A percentile compares a stretch with the other conserved stretches of the same genome.
Conservation (phyloP, 2,329 filamentous ascomycete species). For the Meredithiella fracta region DNA sequence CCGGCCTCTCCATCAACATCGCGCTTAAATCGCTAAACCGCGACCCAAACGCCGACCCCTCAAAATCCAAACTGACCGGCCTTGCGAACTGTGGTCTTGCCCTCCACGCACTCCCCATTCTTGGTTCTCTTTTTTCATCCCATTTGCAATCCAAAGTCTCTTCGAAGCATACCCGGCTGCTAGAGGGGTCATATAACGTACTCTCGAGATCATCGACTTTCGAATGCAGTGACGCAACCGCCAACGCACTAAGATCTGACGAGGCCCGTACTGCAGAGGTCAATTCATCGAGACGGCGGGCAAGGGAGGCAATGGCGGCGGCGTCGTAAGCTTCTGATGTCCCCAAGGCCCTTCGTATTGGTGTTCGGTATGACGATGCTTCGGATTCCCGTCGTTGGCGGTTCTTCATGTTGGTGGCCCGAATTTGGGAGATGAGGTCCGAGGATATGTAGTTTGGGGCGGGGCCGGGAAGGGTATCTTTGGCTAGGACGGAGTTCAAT, state of each 20-base stretch:
- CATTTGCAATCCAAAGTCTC: constrained; percentile 8
- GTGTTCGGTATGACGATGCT: constrained; percentile 4
- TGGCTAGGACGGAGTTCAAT: not conserved
- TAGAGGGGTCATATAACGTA: constrained; percentile 9
- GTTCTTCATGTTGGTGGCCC: constrained; percentile 1
- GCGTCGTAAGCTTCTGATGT: constrained; percentile 14
- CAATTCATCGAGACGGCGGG: constrained; percentile 12
- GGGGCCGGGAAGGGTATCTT: not conserved
- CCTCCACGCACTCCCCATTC: not conserved
- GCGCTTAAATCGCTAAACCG: constrained; percentile 11
- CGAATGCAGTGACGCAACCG: constrained; percentile 10
- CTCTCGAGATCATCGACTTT: constrained; percentile 11
- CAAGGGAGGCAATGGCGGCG: constrained; percentile 11
- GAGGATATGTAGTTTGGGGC: not conserved
- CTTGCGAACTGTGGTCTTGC: constrained; percentile 9
- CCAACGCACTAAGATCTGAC: constrained; percentile 10
- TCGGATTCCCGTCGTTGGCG: constrained; percentile 9
- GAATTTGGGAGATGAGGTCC: constrained; percentile 4
- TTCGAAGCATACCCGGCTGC: constrained; percentile 7
- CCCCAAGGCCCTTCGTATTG: constrained; percentile 11
- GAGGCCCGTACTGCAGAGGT: constrained; percentile 10
- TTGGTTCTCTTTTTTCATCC: not conserved
- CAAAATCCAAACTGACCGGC: constrained; percentile 12
- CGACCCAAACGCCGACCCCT: constrained; percentile 10
- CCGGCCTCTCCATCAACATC: constrained; percentile 8